Percentiles rank a stretch among this genome's conserved stretches.
phyloP scores from a whole-genome alignment of 345 rosid species.

The Lagerstroemia speciosa region DNA sequence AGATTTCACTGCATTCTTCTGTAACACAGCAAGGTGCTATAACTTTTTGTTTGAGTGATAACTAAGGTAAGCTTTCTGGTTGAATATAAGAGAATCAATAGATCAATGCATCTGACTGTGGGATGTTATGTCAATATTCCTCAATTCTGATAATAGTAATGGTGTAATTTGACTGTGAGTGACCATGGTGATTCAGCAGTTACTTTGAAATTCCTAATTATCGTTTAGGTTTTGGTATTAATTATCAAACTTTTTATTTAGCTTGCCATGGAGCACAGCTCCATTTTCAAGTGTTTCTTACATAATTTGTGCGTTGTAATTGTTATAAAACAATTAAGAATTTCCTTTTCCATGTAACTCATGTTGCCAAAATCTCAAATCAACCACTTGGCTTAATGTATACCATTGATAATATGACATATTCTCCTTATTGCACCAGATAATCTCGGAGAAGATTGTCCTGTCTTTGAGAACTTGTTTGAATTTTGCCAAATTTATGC shows the following conservation, averaged over 20 bases:
- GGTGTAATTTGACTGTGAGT: background rate
- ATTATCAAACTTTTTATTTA: background rate
- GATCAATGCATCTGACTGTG: background rate
- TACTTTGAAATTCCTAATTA: background rate
- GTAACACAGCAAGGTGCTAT: background rate
- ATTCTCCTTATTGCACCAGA: conserved; percentile 31
- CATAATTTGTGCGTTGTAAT: background rate
- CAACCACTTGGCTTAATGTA: background rate
- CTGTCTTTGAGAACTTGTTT: conserved; percentile 87
- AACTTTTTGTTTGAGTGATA: background rate
- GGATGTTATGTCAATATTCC: background rate
- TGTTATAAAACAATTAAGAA: background rate
- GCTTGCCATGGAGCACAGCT: background rate
- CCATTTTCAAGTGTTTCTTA: background rate
- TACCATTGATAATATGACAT: background rate
- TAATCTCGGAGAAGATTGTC: conserved; percentile 97
- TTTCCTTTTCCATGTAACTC: background rate
- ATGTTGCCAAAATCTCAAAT: background rate
- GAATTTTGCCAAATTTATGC: conserved; percentile 98
- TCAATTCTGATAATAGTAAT: background rate
- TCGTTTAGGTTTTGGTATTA: background rate
- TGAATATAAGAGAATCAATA: background rate
- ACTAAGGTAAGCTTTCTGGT: background rate
- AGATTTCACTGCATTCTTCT: background rate
- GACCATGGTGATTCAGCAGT: background rate